phyloP scores from a whole-genome alignment of 2,329 filamentous ascomycete species.

The Penicillium sp. region DNA sequence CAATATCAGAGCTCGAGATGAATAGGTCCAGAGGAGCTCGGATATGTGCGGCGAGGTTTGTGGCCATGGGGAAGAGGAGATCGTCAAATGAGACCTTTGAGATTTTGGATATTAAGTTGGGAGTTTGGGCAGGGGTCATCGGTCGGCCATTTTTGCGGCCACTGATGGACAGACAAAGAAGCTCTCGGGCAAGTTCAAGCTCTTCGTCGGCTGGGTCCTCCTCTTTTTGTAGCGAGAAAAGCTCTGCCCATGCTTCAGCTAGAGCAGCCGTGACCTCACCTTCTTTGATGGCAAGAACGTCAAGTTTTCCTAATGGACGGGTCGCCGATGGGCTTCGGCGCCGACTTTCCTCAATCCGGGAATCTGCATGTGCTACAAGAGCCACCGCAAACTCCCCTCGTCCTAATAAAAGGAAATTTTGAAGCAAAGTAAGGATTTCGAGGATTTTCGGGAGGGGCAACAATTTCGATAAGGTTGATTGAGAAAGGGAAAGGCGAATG shows the following conservation, averaged over 20 bases:
- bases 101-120: constrained; percentile 35
- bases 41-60: constrained; percentile 67
- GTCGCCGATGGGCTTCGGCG: constrained; percentile 59
- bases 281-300: constrained; percentile 73
- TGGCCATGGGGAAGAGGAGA: constrained; percentile 75
- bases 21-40: constrained; percentile 85
- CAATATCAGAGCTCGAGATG: constrained; percentile 70
- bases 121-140: constrained; percentile 23
- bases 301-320: constrained; percentile 57
- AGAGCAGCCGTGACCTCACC: constrained; percentile 79
- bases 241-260: constrained; percentile 71
- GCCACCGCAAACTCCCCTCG: constrained; percentile 89
- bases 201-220: constrained; percentile 73
- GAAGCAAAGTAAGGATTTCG: constrained; percentile 71
- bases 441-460: constrained; percentile 74
- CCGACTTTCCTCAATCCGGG: constrained; percentile 66
- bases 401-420: constrained; percentile 83
- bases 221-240: constrained; percentile 73
- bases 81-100: constrained; percentile 64
- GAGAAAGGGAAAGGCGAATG: constrained; percentile 77
- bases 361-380: constrained; percentile 80
- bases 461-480: constrained; percentile 77
- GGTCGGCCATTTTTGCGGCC: constrained; percentile 34
- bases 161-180: constrained; percentile 63
- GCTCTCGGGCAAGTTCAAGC: constrained; percentile 75